Evolutionary conservation across 2,329 filamentous ascomycete species (phyloP).

Genomic region (Neofusicoccum sp.): DNA sequence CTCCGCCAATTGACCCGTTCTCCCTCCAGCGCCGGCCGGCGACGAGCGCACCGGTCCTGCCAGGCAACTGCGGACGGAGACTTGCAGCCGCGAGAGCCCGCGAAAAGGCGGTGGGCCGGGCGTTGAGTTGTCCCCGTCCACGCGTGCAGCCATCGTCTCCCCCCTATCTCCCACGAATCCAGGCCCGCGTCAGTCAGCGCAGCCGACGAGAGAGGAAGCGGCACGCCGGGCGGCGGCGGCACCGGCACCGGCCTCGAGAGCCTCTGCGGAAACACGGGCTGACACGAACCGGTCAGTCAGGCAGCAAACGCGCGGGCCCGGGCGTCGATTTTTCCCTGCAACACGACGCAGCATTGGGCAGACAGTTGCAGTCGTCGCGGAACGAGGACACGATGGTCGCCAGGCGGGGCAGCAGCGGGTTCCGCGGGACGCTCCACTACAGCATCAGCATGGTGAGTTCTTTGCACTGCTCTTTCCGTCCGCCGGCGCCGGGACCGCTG

Average conservation of each 20-base stretch:
- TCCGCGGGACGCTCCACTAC: constrained; percentile 7
- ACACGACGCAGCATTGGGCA: background rate
- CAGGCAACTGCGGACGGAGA: background rate
- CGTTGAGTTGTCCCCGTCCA: background rate
- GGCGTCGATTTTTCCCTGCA: background rate
- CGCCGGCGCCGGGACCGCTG: background rate
- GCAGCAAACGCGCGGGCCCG: background rate
- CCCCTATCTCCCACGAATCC: constrained; percentile 10
- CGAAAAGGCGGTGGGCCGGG: constrained; percentile 4
- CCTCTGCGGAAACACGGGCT: background rate
- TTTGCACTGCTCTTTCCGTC: background rate
- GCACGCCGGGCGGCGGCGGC: background rate
- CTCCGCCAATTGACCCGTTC: background rate
- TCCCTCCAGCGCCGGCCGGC: background rate
- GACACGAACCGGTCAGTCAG: constrained; percentile 9
- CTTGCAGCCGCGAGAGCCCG: background rate
- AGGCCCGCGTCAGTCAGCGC: background rate
- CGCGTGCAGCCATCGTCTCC: background rate
- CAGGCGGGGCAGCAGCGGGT: constrained; percentile 6
- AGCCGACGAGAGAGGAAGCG: background rate
- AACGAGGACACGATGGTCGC: background rate
- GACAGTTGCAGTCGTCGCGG: background rate
- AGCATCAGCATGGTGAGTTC: constrained; percentile 17
- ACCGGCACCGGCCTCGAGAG: background rate
- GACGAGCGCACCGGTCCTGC: background rate